Conservation (phyloP, 129 eudicot genomes). For the Centrapalus pauciflorus region DNA sequence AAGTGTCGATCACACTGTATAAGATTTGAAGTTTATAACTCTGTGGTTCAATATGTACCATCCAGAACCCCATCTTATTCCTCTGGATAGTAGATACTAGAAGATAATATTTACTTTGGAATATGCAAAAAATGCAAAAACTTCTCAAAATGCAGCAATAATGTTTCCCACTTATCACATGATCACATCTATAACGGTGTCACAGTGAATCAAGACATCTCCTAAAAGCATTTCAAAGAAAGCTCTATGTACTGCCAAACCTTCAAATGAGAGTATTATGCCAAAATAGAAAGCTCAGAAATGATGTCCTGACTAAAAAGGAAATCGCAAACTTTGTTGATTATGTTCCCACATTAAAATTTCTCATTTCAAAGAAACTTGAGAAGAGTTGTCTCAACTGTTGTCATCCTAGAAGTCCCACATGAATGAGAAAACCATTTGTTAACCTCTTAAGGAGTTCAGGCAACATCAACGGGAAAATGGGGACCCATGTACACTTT, state of each 20-base stretch:
- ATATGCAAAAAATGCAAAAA: not conserved
- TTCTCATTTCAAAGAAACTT: not conserved
- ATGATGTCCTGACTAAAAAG: not conserved
- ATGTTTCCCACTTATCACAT: no score
- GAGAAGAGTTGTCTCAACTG: not conserved
- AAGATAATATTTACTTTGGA: not conserved
- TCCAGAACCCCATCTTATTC: not conserved
- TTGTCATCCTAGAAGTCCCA: not conserved
- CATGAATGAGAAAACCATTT: not conserved
- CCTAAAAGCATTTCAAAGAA: not conserved
- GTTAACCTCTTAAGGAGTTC: not conserved
- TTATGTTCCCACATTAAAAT: not conserved
- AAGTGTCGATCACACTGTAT: not conserved
- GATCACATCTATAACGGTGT: no score
- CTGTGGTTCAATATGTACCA: not conserved
- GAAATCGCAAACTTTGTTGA: not conserved
- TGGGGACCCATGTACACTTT: not conserved
- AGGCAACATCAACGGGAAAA: not conserved
- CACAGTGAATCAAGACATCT: not conserved
- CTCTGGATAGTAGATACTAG: no score
- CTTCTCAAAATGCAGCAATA: not conserved
- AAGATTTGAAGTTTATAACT: not conserved
- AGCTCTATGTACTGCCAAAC: not conserved
- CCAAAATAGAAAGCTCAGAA: not conserved
- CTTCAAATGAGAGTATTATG: not conserved